Percentiles rank a stretch among this genome's conserved stretches.
These are phyloP conservation scores for Eucalyptus curtisii DNA, from an alignment of 345 rosid genomes.

Conservation along the genomic window DNA sequence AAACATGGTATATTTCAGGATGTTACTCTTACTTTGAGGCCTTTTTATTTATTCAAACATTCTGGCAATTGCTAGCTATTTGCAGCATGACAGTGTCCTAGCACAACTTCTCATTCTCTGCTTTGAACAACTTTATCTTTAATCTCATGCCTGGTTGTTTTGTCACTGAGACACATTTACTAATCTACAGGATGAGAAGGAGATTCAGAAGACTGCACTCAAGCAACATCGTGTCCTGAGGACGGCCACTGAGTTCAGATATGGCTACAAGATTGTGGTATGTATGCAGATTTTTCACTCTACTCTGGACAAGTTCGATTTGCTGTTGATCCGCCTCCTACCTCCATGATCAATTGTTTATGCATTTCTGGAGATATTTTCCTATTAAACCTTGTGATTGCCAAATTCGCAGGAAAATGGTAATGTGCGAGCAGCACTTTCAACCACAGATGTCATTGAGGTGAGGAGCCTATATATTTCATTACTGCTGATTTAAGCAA, in stretches of 20 bases:
- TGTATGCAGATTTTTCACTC: neutral
- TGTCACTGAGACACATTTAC: neutral
- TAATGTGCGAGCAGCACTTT: constrained; percentile 69
- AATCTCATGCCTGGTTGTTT: neutral
- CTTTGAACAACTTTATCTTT: neutral
- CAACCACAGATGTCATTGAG: constrained; percentile 69
- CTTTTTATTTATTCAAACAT: neutral
- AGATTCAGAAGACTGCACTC: constrained; percentile 77
- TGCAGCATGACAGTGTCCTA: neutral
- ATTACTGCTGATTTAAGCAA: neutral
- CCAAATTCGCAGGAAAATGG: constrained; percentile 56
- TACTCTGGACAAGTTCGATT: neutral
- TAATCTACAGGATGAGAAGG: constrained; percentile 71
- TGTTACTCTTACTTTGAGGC: neutral
- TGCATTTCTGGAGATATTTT: neutral
- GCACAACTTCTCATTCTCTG: neutral
- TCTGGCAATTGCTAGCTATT: neutral
- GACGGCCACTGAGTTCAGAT: constrained; percentile 71
- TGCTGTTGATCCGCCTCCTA: neutral
- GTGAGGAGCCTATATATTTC: constrained; percentile 14
- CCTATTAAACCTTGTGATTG: neutral
- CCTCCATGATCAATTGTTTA: neutral
- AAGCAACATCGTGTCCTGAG: constrained; percentile 66
- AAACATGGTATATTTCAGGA: neutral
- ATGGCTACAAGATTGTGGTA: constrained; percentile 97